These are phyloP conservation scores for Nakaseomyces uthaithaninus DNA, from an alignment of 1,139 yeast species.

Conservation along the genomic window DNA sequence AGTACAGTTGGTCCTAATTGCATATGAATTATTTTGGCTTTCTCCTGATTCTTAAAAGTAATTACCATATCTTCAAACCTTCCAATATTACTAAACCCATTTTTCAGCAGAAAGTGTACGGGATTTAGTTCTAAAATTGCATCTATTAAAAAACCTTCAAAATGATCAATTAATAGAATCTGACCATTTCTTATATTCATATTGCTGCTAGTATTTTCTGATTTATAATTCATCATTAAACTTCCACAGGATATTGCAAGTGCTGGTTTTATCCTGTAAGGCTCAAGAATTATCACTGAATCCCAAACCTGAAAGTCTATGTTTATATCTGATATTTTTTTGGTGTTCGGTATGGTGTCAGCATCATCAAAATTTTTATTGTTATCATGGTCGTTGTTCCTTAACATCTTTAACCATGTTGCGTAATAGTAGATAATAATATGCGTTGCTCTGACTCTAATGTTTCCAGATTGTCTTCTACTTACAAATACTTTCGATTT, in stretches of 20 bases:
- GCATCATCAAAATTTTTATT: no score
- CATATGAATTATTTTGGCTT: slow-evolving; percentile 38
- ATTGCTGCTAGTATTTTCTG: slow-evolving; percentile 29
- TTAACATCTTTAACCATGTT: slow-evolving; percentile 40
- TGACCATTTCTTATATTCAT: slow-evolving; percentile 41
- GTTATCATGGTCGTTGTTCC: slow-evolving; percentile 5
- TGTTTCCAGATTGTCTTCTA: slow-evolving; percentile 23
- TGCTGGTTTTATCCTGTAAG: slow-evolving; percentile 50
- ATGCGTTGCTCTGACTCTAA: slow-evolving; percentile 33
- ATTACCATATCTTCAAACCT: slow-evolving; percentile 7
- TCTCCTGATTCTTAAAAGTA: slow-evolving; percentile 2
- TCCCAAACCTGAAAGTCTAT: slow-evolving; percentile 44
- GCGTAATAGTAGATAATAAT: slow-evolving; percentile 41
- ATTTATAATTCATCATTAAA: slow-evolving; percentile 7
- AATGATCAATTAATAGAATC: slow-evolving; percentile 53
- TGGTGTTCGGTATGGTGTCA: neutral
- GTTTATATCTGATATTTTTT: slow-evolving; percentile 15
- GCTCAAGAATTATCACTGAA: slow-evolving; percentile 49
- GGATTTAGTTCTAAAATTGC: neutral
- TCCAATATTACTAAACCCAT: neutral
- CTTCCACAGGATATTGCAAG: slow-evolving; percentile 44
- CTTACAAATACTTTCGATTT: slow-evolving; percentile 24
- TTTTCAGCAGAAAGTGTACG: neutral
- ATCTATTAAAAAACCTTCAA: slow-evolving; percentile 28
- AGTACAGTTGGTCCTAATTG: slow-evolving; percentile 44